Evolutionary conservation across 371 early-diverging fungal genomes (phyloP), one percentile per base, ranked within the genome.

Genomic region (Lichtheimia corymbifera): DNA sequence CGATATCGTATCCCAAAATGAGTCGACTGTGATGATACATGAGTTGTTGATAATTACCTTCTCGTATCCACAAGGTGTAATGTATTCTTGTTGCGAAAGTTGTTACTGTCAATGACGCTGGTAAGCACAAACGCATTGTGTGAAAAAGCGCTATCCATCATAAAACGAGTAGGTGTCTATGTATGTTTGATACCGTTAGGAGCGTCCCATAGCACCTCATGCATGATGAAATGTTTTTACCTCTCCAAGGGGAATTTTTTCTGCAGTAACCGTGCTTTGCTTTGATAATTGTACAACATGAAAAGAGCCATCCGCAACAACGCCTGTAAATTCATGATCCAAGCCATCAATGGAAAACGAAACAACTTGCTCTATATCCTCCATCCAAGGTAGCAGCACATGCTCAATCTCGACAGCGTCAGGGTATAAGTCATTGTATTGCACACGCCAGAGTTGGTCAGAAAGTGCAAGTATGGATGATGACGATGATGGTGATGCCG

Each of bases 361-460:
- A 27, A 55, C 11, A 30, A 47, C 24, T 49, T 50, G 30, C 22
- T 57, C 65, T 40, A 63, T 50, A 47, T 54, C n/a, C 0, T n/a
- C 12, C 13, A 25, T 6, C 49, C 41, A 69, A 65, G 5, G 52
- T 56, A 30, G 69, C 56, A 3, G 65, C 51, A 43, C 69, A 53
- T 24, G 68, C 45, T 74, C 75, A 15, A 69, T 50, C n/a, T 55
- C 43, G 11, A 74, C 18, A 2, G 47, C 7, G 5, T 63, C 42
- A 7, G 27, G 53, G 3, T 51, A 54, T 13, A 45, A 20, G 3
- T 44, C 44, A 27, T 30, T 53, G 44, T 62, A 68, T 35, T 55
- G 30, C 4, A 74, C 47, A 12, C 55, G 62, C 72, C 75, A 74
- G 7, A 74, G 24, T 13, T 58, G 62, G 6, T 67, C 67, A 6